These are phyloP conservation scores for Penicillium digitatum DNA, from an alignment of 2,329 filamentous ascomycete genomes.

Conservation along the genomic window DNA sequence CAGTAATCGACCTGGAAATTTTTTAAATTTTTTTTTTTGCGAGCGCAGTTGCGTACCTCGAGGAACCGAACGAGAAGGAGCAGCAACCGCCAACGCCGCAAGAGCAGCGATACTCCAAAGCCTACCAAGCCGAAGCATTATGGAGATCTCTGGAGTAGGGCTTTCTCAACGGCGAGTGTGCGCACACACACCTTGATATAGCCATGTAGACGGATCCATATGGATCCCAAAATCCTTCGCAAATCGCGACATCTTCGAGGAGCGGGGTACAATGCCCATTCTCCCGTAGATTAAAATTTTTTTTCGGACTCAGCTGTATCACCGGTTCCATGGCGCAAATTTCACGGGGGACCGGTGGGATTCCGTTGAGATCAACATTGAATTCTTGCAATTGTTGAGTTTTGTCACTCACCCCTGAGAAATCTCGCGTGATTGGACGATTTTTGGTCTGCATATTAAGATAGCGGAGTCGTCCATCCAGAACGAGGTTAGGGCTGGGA, in stretches of 20 bases:
- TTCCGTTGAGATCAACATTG: constrained; percentile 16
- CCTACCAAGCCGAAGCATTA: constrained; percentile 6
- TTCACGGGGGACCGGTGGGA: constrained; percentile 15
- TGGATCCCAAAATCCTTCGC: neutral
- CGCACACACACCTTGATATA: neutral
- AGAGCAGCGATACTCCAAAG: constrained; percentile 13
- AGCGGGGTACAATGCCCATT: constrained; percentile 3
- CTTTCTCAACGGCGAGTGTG: neutral
- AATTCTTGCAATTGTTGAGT: neutral
- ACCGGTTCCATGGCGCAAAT: neutral
- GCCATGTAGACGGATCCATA: neutral
- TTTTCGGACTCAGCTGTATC: constrained; percentile 2
- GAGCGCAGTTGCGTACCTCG: constrained; percentile 21
- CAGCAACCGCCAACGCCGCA: constrained; percentile 18
- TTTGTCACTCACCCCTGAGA: neutral
- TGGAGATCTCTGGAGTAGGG: neutral
- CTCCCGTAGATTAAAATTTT: neutral
- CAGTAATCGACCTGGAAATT: neutral
- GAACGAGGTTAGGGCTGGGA: neutral
- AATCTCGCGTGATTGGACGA: neutral
- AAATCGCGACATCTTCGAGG: neutral
- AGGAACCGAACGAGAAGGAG: constrained; percentile 18
- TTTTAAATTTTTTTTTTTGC: no score
- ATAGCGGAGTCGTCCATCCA: neutral
- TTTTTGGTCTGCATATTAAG: neutral